Evolutionary conservation across 768 basidiomycete species (phyloP).

Genomic region (Boletellus ananas): DNA sequence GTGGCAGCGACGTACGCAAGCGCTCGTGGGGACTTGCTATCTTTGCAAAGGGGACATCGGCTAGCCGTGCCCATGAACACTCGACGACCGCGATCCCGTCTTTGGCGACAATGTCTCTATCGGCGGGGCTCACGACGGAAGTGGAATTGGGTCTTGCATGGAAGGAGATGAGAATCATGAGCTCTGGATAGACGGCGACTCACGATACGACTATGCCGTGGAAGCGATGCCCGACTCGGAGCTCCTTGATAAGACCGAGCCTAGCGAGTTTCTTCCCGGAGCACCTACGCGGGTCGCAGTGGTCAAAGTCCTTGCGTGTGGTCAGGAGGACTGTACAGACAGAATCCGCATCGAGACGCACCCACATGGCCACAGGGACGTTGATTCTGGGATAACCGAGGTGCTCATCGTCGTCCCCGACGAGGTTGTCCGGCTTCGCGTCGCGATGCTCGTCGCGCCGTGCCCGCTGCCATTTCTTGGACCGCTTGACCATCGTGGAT

Average conservation of each 20-base stretch:
- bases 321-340: background rate
- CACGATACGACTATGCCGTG: constrained; percentile 93
- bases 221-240: constrained; percentile 82
- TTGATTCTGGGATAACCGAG: constrained; percentile 33
- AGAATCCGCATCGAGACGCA: constrained; percentile 36
- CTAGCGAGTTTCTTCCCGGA: constrained; percentile 89
- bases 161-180: background rate
- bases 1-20: constrained; percentile 52
- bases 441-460: background rate
- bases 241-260: constrained; percentile 77
- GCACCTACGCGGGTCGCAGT: constrained; percentile 88
- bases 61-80: constrained; percentile 95
- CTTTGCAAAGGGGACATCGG: constrained; percentile 92
- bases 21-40: constrained; percentile 93
- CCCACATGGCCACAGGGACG: constrained; percentile 97
- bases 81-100: constrained; percentile 94
- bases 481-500: constrained; percentile 4
- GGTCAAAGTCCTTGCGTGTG: constrained; percentile 79
- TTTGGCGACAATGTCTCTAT: constrained; percentile 70
- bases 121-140: constrained; percentile 73
- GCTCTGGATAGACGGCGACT: constrained; percentile 31
- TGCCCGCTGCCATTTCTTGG: constrained; percentile 1
- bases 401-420: background rate
- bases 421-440: background rate
- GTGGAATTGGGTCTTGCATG: constrained; percentile 73